Percentiles rank a stretch among this genome's conserved stretches.
phyloP scores from a whole-genome alignment of 352 stramenopile species.

The Phytophthora palmivora region DNA sequence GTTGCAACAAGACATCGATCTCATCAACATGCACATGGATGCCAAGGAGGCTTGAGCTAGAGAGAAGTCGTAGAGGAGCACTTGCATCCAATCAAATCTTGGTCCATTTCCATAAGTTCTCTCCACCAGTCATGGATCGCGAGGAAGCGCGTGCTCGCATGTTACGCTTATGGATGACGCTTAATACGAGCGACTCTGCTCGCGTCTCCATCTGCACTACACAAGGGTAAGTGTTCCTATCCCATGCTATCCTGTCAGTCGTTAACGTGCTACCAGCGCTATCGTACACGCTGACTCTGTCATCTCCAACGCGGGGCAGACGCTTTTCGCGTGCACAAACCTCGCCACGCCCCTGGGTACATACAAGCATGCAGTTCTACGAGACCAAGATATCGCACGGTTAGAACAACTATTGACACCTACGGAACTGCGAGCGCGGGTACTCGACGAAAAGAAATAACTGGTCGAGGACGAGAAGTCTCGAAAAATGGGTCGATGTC shows the following conservation, averaged over 20 bases:
- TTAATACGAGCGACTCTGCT: conserved; percentile 25
- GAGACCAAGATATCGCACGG: conserved; percentile 58
- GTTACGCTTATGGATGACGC: conserved; percentile 58
- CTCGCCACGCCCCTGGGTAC: conserved; percentile 70
- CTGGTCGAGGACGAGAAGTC: background rate
- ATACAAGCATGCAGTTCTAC: conserved; percentile 69
- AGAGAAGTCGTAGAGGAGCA: background rate
- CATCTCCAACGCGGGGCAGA: conserved; percentile 66
- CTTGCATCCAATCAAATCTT: conserved; percentile 34
- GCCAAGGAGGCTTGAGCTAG: conserved; percentile 14
- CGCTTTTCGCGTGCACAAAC: conserved; percentile 62
- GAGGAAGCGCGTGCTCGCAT: conserved; percentile 60
- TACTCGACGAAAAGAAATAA: conserved; percentile 23
- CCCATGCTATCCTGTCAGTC: background rate
- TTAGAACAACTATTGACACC: conserved; percentile 46
- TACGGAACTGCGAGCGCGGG: conserved; percentile 34
- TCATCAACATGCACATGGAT: conserved; percentile 29
- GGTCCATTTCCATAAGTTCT: background rate
- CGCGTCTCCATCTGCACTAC: conserved; percentile 59
- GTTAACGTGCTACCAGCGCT: conserved; percentile 41
- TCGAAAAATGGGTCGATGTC: too few relatives aligned
- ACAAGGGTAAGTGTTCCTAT: conserved; percentile 43
- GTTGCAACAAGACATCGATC: conserved; percentile 49
- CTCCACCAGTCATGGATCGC: conserved; percentile 35
- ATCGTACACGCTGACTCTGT: conserved; percentile 50